Percentiles rank a stretch among this genome's conserved stretches.
phyloP scores from a whole-genome alignment of 1,139 yeast genomes.

The Candida albicans region DNA sequence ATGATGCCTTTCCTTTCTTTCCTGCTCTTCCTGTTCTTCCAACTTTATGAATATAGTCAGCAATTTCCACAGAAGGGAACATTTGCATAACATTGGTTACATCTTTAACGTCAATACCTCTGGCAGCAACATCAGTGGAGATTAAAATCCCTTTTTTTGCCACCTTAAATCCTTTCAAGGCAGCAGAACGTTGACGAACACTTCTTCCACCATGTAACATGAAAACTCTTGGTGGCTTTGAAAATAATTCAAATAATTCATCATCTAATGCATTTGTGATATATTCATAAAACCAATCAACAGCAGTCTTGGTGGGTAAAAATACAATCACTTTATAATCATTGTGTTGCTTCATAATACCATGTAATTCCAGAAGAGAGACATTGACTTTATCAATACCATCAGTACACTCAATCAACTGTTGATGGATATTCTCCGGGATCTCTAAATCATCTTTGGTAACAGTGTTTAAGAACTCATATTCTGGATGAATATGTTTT shows the following conservation, averaged over 20 bases:
- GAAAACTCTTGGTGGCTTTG: not conserved
- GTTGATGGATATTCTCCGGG: constrained; percentile 75
- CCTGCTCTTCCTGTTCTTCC: constrained; percentile 98
- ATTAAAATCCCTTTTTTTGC: constrained; percentile 58
- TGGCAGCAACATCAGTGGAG: constrained; percentile 92
- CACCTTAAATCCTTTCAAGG: constrained; percentile 51
- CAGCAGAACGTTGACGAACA: constrained; percentile 18
- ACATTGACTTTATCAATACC: constrained; percentile 53
- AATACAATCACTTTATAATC: constrained; percentile 79
- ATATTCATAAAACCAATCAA: constrained; percentile 42
- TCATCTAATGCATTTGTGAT: not conserved
- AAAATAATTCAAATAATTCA: not conserved
- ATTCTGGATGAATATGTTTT: constrained; percentile 61
- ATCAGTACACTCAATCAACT: constrained; percentile 49
- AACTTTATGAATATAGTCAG: constrained; percentile 86
- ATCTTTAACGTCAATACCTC: constrained; percentile 93
- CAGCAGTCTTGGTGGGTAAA: constrained; percentile 73
- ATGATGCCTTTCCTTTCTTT: constrained; percentile 63
- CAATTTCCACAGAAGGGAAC: constrained; percentile 69
- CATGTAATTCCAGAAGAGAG: constrained; percentile 48
- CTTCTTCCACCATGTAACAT: constrained; percentile 49
- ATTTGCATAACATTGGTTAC: constrained; percentile 81
- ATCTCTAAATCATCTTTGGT: constrained; percentile 75
- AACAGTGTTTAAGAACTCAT: constrained; percentile 73
- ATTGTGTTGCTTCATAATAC: constrained; percentile 23